Base-by-base conservation (phyloP, 1,284 basidiomycete genomes). In the Austropuccinia psidii region DNA sequence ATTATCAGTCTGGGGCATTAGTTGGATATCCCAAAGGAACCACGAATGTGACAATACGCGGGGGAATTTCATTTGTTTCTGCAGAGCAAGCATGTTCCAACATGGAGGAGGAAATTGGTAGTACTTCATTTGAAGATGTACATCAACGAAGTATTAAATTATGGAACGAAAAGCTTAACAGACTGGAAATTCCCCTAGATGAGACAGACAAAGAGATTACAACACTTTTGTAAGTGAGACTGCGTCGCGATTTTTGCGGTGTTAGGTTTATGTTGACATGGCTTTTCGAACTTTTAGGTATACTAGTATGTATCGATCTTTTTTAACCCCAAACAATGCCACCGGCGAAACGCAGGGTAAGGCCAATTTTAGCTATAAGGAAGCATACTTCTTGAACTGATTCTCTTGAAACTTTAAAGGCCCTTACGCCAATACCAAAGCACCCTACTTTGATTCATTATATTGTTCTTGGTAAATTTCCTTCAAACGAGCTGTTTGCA, bases 311-410 rank as follows among this genome's bases (percentile, higher is more conserved):
- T 79, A 79, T 75, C 74, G 78, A n/a, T 74, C 75, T 21, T 79
- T 79, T 73, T 75, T 79, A 7, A 78, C 75, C 27, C 78, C 78
- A 1, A 79, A 79, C 76, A 79, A 79, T 49, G 78, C 77, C 9
- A 79, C 78, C 1, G 67, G 35, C 13, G 74, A 76, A 33, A 75
- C 35, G n/a, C 57, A 60, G 11, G 45, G 45, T 49, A 49, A 4
- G 45, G 19, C 19, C 45, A 49, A 24, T 24, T 49, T 3, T 4
- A 3, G 45, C 5, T 49, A 24, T 13, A 49, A 11, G 4, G 24
- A 11, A 3, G 11, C n/a, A n/a, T n/a, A n/a, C n/a, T n/a, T 19
- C 19, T 49, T 24, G 19, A 11, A 49, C 11, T 49, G 4, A 49
- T 49, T 49, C 4, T 19, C 4, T 49, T 13, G 19, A 24, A 24